Conservation (phyloP, 1,284 basidiomycete species). For the Apiotrichum laibachii region DNA sequence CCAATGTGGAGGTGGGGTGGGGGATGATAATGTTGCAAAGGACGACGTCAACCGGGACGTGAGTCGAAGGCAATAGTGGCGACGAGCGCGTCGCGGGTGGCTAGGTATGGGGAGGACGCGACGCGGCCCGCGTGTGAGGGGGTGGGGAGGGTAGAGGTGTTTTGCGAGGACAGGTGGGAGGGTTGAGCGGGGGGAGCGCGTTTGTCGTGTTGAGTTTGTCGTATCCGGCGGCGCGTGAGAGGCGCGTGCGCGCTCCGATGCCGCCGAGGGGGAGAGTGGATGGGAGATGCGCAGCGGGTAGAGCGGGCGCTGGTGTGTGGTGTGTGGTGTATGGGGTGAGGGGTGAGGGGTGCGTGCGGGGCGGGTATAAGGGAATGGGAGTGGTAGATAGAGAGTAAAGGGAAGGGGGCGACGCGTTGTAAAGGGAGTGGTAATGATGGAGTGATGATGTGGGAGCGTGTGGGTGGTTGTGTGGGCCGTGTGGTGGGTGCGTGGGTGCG, state of each 20-base stretch:
- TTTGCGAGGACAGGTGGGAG: background rate
- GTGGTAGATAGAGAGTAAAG: background rate
- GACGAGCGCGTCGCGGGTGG: background rate
- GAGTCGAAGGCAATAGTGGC: background rate
- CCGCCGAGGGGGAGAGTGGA: background rate
- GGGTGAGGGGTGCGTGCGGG: background rate
- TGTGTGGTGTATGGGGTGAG: background rate
- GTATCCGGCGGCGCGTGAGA: background rate
- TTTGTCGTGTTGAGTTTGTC: background rate
- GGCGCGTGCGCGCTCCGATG: slow-evolving; percentile 3
- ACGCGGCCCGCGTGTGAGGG: slow-evolving; percentile 1
- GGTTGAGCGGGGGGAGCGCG: background rate
- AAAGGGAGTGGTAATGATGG: background rate
- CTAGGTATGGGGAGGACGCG: background rate
- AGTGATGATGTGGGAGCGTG: background rate
- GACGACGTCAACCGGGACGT: background rate
- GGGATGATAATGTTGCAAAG: background rate
- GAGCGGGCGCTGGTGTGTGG: background rate
- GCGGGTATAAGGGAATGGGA: background rate
- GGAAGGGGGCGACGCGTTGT: background rate
- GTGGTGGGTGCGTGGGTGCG: background rate
- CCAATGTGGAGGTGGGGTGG: background rate
- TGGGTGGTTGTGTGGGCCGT: too few relatives aligned
- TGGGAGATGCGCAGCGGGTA: background rate
- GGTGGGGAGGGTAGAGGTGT: background rate